Base-by-base conservation (phyloP, 306 rosid species). In the Dryas drummondii region DNA sequence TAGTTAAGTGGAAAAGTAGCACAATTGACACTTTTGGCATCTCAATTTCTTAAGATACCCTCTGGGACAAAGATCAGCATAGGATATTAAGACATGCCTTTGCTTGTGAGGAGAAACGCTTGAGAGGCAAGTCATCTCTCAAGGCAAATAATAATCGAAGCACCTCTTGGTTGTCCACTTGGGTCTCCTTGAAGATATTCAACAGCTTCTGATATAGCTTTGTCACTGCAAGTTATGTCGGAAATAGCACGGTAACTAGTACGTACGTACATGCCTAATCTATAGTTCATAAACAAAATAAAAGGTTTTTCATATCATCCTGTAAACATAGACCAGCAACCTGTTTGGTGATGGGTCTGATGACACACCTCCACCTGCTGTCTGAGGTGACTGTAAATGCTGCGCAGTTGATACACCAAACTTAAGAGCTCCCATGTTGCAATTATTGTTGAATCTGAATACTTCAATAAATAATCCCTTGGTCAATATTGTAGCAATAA, bases 141-240 rank as follows among this genome's bases (percentile, higher is more conserved):
- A 72, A 53, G 47, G 85, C 83, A 82, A 88, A 86, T 58, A 90
- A 76, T 60, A 83, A 41, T 16, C 47, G 73, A 84, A 90, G 88
- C 72, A 82, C 73, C 79, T 82, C 79, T 69, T 86, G 96, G 82
- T 90, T 90, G 70, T 86, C 85, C 50, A 32, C 13, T 9, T 85
- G 82, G 9, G 56, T 71, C 68, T 80, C 73, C 37, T 75, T 49
- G 74, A 63, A 78, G 62, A 86, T 76, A 72, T 73, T 75, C 61
- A 81, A 57, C 53, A 90, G 88, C 80, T 65, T 85, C 63, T 61
- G 68, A 46, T 75, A 66, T 62, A 88, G 73, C 82, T 76, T 82
- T 85, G 37, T 71, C 81, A 82, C 93, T 90, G 89, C 73, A 76
- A 81, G 42, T 83, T 58, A 41, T 44, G 22, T 51, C 45, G 56